A percentile compares a stretch with the other conserved stretches of the same genome.
Evolutionary conservation across 2,329 filamentous ascomycete species (phyloP).

Genomic region (Diaporthe helianthi): DNA sequence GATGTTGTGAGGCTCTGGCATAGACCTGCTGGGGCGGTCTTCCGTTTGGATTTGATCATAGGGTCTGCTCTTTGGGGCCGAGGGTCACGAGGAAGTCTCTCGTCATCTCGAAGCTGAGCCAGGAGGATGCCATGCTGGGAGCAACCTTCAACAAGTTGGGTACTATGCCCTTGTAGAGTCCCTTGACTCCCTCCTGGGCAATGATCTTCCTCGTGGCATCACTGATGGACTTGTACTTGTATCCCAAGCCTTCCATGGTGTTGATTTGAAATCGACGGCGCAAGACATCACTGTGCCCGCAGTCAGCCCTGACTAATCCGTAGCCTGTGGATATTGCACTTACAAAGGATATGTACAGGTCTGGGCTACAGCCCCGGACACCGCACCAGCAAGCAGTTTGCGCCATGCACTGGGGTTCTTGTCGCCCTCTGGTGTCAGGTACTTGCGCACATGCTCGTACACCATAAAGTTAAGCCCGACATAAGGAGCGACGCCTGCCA

Average conservation of each 20-base stretch:
- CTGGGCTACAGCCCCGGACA: conserved; percentile 95
- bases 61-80: conserved; percentile 48
- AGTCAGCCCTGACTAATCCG: conserved; percentile 38
- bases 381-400: conserved; percentile 87
- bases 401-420: conserved; percentile 79
- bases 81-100: conserved; percentile 81
- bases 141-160: conserved; percentile 97
- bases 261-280: conserved; percentile 97
- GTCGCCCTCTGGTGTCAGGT: conserved; percentile 87
- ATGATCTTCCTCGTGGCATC: conserved; percentile 86
- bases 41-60: conserved; percentile 35
- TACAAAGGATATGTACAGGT: conserved; percentile 99
- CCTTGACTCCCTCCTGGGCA: conserved; percentile 79
- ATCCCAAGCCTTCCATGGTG: conserved; percentile 98
- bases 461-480: conserved; percentile 99
- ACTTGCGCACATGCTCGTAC: conserved; percentile 86
- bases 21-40: neutral
- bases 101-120: conserved; percentile 95
- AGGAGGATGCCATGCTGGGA: conserved; percentile 97
- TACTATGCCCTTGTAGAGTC: conserved; percentile 94
- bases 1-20: neutral
- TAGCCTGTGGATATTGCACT: conserved; percentile 48
- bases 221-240: conserved; percentile 86
- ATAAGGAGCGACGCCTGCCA: conserved; percentile 95
- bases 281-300: conserved; percentile 75